Conservation (phyloP, 2,329 filamentous ascomycete genomes). For the Fusarium pseudoanthophilum region DNA sequence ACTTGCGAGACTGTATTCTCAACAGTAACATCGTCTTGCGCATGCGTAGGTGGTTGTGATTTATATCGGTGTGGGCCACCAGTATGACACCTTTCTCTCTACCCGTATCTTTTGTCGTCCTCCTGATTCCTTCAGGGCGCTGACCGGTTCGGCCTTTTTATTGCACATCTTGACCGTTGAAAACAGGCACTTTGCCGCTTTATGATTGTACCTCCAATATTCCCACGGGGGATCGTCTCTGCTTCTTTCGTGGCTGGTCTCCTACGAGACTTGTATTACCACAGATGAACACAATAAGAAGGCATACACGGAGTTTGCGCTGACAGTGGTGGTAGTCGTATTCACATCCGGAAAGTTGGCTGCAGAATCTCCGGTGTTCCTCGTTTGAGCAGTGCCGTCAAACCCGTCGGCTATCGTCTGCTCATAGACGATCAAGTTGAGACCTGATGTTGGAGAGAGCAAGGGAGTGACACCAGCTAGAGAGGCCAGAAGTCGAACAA, state of each 20-base stretch:
- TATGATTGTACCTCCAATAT: neutral
- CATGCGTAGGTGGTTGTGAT: neutral
- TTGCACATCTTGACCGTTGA: no score
- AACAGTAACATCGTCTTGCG: neutral
- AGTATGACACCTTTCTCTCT: no score
- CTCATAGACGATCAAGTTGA: neutral
- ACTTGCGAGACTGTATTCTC: neutral
- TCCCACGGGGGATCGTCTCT: neutral
- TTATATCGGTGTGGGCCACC: no score
- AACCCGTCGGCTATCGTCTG: neutral
- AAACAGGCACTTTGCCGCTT: neutral
- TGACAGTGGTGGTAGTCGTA: no score
- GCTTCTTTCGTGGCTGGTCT: neutral
- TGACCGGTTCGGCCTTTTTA: no score
- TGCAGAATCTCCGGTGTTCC: neutral
- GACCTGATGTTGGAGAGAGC: neutral
- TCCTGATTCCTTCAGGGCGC: no score
- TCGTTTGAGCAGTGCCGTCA: neutral
- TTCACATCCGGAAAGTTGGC: neutral
- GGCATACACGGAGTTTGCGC: no score
- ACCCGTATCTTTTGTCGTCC: no score
- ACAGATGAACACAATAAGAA: no score
- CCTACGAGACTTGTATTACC: no score
- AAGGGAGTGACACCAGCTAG: neutral
- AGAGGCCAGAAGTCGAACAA: neutral